Percentiles rank a stretch among this genome's conserved stretches.
These are phyloP conservation scores for Neoboletus magnificus DNA, from an alignment of 768 basidiomycete genomes.

Conservation along the genomic window DNA sequence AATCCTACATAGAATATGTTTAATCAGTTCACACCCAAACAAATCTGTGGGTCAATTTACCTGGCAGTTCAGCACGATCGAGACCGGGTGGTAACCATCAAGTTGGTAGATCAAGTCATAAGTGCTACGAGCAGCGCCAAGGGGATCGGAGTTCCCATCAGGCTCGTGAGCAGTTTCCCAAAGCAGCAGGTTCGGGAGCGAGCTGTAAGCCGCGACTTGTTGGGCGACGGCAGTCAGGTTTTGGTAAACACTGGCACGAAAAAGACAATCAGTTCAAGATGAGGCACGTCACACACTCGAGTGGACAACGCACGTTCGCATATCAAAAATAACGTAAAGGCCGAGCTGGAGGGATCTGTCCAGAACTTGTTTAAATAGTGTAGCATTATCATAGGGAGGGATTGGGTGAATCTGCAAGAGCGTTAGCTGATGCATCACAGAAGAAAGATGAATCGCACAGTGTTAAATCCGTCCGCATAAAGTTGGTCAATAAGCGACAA, in stretches of 20 bases:
- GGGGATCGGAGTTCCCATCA: conserved; percentile 64
- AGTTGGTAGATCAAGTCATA: conserved; percentile 46
- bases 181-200: conserved; percentile 61
- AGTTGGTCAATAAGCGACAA: conserved; percentile 51
- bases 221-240: conserved; percentile 57
- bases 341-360: conserved; percentile 16
- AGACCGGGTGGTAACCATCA: conserved; percentile 59
- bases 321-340: conserved; percentile 74
- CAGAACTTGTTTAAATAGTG: conserved; percentile 29
- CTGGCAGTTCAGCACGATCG: conserved; percentile 51
- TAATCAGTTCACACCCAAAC: not conserved
- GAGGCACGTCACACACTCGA: not conserved
- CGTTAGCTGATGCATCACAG: conserved; percentile 17
- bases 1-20: conserved; percentile 41
- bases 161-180: conserved; percentile 77
- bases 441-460: conserved; percentile 8
- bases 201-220: conserved; percentile 63
- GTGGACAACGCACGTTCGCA: conserved; percentile 48
- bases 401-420: conserved; percentile 63
- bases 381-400: conserved; percentile 59
- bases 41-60: not conserved
- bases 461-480: conserved; percentile 49
- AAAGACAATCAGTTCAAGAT: not conserved
- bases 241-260: conserved; percentile 46
- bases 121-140: conserved; percentile 49